Percentiles rank a stretch among this genome's conserved stretches.
phyloP scores from a whole-genome alignment of 108 stramenopile species.

The Pseudonitzschia multistriata region DNA sequence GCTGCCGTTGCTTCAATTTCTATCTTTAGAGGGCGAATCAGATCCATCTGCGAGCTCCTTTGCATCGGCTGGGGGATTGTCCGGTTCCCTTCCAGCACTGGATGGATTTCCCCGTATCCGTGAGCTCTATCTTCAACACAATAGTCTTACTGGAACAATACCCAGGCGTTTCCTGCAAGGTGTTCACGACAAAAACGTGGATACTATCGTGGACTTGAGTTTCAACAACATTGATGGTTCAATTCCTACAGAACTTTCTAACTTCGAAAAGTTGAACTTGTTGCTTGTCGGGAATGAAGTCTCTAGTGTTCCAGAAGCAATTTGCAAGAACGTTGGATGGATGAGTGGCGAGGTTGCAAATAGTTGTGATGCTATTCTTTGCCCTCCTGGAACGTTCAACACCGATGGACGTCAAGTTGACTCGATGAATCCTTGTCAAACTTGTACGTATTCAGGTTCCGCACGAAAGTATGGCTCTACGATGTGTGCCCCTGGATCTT shows the following conservation, averaged over 20 bases:
- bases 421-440: constrained; percentile 41
- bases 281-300: constrained; percentile 67
- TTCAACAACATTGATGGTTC: constrained; percentile 40
- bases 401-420: constrained; percentile 56
- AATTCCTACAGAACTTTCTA: constrained; percentile 34
- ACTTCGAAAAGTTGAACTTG: constrained; percentile 37
- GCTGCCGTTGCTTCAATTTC: constrained; percentile 39
- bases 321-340: constrained; percentile 67
- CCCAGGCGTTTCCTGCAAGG: constrained; percentile 41
- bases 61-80: constrained; percentile 13
- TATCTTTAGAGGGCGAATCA: constrained; percentile 41
- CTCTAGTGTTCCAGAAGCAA: constrained; percentile 46
- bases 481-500: constrained; percentile 36
- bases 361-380: constrained; percentile 78
- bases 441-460: constrained; percentile 58
- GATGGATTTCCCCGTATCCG: constrained; percentile 31
- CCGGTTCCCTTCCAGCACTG: constrained; percentile 41
- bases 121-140: constrained; percentile 44
- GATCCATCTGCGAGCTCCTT: not conserved
- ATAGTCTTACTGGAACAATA: constrained; percentile 41
- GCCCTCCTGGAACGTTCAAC: constrained; percentile 70
- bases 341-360: constrained; percentile 55
- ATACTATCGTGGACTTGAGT: constrained; percentile 41
- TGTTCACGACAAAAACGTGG: constrained; percentile 26
- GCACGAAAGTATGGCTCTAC: constrained; percentile 43